Evolutionary conservation across 1,284 basidiomycete genomes (phyloP).

Genomic region (Sanguinoderma infundibulare): DNA sequence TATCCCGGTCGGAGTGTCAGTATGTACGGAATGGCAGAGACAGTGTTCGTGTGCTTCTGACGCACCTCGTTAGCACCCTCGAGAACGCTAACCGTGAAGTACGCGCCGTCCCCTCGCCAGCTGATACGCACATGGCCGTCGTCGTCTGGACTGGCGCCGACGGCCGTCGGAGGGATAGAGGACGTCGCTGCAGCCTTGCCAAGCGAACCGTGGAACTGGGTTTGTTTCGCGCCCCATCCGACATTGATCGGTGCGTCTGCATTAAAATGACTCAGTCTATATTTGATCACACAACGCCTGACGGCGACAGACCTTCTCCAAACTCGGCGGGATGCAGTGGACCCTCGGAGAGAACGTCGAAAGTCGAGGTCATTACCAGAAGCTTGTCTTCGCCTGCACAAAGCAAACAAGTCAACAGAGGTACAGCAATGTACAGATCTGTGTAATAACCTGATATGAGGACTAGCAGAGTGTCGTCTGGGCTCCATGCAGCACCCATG

Average conservation of each 20-base stretch:
- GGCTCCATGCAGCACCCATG: slow-evolving; percentile 85
- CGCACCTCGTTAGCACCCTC: slow-evolving; percentile 31
- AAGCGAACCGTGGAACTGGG: slow-evolving; percentile 96
- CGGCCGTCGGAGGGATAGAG: slow-evolving; percentile 46
- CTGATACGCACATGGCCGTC: slow-evolving; percentile 77
- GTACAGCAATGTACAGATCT: neutral
- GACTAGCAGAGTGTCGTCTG: slow-evolving; percentile 86
- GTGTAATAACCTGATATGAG: slow-evolving; percentile 71
- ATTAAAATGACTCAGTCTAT: neutral
- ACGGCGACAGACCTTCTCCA: slow-evolving; percentile 70
- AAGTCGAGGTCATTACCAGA: slow-evolving; percentile 87
- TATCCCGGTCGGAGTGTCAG: neutral
- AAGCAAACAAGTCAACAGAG: neutral
- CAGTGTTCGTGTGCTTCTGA: neutral
- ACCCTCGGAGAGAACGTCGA: slow-evolving; percentile 87
- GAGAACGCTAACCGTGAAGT: slow-evolving; percentile 85
- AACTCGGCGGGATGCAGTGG: slow-evolving; percentile 78
- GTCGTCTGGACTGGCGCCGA: slow-evolving; percentile 71
- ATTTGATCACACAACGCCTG: too few relatives aligned
- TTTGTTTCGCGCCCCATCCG: slow-evolving; percentile 97
- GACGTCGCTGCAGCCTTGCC: slow-evolving; percentile 86
- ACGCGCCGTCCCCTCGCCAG: slow-evolving; percentile 93
- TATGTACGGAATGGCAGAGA: neutral
- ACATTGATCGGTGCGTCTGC: slow-evolving; percentile 91
- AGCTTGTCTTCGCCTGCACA: slow-evolving; percentile 75